phyloP scores from a whole-genome alignment of 352 stramenopile species.

The Thraustochytrium sp. region DNA sequence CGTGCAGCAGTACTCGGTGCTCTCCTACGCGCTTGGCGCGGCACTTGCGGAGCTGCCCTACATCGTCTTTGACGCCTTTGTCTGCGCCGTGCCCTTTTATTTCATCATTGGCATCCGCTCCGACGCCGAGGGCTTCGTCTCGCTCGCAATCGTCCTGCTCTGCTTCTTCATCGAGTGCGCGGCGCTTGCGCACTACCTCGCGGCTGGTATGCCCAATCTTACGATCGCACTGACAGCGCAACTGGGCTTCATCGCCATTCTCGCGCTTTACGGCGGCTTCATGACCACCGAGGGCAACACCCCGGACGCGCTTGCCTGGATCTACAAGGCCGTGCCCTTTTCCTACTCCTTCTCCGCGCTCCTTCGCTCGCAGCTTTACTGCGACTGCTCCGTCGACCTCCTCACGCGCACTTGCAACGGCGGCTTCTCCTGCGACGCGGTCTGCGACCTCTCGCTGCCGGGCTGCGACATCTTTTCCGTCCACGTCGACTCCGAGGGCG shows the following conservation, averaged over 20 bases:
- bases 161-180: background rate
- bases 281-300: background rate
- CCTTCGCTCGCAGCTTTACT: background rate
- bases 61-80: background rate
- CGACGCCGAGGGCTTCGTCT: background rate
- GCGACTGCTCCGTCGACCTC: background rate
- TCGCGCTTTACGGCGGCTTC: background rate
- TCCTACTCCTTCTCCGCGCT: background rate
- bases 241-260: background rate
- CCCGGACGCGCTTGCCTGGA: background rate
- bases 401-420: too few relatives aligned
- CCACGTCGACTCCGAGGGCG: too few relatives aligned
- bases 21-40: background rate
- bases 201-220: background rate
- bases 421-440: too few relatives aligned
- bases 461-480: too few relatives aligned
- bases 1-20: background rate
- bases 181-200: background rate
- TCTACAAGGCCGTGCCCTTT: background rate
- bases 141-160: background rate
- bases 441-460: too few relatives aligned
- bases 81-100: background rate
- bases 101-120: background rate
- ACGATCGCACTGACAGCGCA: background rate
- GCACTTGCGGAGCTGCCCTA: background rate